Base-by-base conservation (phyloP, 2,329 filamentous ascomycete genomes). In the Plectosphaerella plurivora region DNA sequence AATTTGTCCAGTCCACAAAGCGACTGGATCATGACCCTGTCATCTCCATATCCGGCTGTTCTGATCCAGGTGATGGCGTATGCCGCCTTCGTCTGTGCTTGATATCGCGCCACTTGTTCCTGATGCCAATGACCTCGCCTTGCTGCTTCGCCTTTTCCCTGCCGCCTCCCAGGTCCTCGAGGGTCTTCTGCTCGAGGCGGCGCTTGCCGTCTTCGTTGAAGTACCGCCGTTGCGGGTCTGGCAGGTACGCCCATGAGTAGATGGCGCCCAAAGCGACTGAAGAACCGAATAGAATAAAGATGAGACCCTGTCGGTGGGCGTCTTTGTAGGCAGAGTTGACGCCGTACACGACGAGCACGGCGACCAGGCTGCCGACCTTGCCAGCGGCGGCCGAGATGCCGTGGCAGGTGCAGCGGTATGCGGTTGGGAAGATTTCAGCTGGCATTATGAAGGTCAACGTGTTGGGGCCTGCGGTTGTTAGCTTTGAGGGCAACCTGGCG, bases 401-500 rank as follows among this genome's bases (percentile, higher is more conserved):
- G 59, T 84, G 81, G 53, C 81, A 84, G 0, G 82, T 83, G 49
- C 77, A 82, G 41, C 83, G 77, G 59, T 84, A 86, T 56, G 77
- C 75, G 2, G 83, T 86, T 0, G 82, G 82, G 61, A 87, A 87
- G 42, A 84, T 77, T 61, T 87, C 83, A 42, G 81, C 82, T 1
- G 83, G 82, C 15, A 86, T 77, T 51, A 86, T 79, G 59, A 86
- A 85, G 0, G 82, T 86, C 11, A 84, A 74, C 0, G 79, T 81
- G 59, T 85, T 85, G 42, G 81, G 81, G 11, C 82, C 77, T 76
- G 48, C 4, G 18, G 47, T 12, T n/a, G 37, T 39, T 14, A 39
- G 37, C 15, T 12, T 33, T 50, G 49, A 51, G 44, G 41, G 48
- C 12, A 22, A 47, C 25, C 25, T 44, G 50, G 2, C 7, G 44